Evolutionary conservation across 1,139 yeast genomes (phyloP).

Genomic region (Magnusiomyces sp.): DNA sequence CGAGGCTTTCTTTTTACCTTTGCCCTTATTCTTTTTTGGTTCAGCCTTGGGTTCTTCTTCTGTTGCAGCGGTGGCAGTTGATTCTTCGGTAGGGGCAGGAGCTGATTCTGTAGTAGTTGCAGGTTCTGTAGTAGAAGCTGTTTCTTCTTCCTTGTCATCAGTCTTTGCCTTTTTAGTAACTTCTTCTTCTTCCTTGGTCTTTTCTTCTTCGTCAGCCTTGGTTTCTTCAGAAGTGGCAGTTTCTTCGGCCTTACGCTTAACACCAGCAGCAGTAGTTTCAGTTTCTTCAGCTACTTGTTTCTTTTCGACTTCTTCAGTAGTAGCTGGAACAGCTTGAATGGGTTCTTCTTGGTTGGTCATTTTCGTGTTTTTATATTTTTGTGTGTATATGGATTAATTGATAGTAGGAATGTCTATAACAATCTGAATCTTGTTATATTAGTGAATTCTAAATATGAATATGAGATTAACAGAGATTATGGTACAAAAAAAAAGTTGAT

Average conservation of each 20-base stretch:
- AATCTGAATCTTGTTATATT: too few relatives aligned
- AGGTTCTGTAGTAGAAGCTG: too few relatives aligned
- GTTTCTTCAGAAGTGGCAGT: slow-evolving; percentile 5
- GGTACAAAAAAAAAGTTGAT: too few relatives aligned
- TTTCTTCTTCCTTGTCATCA: not conserved
- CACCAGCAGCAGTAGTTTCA: slow-evolving; percentile 5
- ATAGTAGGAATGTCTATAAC: too few relatives aligned
- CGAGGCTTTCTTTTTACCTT: slow-evolving; percentile 20
- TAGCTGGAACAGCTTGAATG: too few relatives aligned
- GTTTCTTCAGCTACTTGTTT: too few relatives aligned
- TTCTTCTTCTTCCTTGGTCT: not conserved
- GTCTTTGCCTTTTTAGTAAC: not conserved
- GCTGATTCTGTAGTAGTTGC: not conserved
- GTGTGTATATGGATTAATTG: too few relatives aligned
- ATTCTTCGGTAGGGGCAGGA: slow-evolving; percentile 4
- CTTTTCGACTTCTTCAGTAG: too few relatives aligned
- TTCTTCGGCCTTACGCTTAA: slow-evolving; percentile 5
- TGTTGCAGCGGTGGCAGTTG: slow-evolving; percentile 4
- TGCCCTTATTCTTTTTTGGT: slow-evolving; percentile 12
- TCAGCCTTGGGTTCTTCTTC: slow-evolving; percentile 6
- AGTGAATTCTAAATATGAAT: too few relatives aligned
- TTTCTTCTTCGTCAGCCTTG: not conserved
- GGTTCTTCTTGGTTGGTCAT: too few relatives aligned
- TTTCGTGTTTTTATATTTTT: too few relatives aligned
- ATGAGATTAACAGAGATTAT: too few relatives aligned